These are phyloP conservation scores for Lactarius indigo DNA, from an alignment of 768 basidiomycete genomes.

Conservation along the genomic window DNA sequence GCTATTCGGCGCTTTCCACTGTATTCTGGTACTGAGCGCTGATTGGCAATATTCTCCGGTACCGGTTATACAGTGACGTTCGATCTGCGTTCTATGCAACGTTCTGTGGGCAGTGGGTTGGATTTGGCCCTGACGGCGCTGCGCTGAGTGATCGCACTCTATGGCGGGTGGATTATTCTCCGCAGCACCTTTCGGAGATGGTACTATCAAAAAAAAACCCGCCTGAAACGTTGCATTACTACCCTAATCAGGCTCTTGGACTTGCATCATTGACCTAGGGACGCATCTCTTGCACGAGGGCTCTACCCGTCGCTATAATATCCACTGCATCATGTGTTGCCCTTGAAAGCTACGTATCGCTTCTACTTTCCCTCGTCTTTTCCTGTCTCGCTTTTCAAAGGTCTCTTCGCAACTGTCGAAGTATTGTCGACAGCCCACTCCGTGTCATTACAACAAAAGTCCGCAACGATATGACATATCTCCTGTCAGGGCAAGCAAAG, in stretches of 20 bases:
- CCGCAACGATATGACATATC: background rate
- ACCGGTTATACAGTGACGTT: background rate
- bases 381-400: background rate
- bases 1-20: no score
- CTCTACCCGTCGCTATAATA: background rate
- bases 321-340: background rate
- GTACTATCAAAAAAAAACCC: background rate
- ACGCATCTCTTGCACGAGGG: background rate
- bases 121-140: background rate
- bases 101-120: background rate
- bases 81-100: no score
- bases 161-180: background rate
- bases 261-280: background rate
- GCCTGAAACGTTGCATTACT: background rate
- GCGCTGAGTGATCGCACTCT: background rate
- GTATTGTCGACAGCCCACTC: background rate
- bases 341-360: background rate
- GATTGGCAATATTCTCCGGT: background rate
- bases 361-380: background rate
- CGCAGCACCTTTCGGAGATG: background rate
- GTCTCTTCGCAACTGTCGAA: background rate
- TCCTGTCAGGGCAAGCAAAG: constrained; percentile 7
- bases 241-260: background rate
- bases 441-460: background rate
- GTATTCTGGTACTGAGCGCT: background rate